A percentile compares a stretch with the other conserved stretches of the same genome.
Evolutionary conservation across 2,329 filamentous ascomycete genomes (phyloP).

Genomic region (Aspergillus pseudonomiae): DNA sequence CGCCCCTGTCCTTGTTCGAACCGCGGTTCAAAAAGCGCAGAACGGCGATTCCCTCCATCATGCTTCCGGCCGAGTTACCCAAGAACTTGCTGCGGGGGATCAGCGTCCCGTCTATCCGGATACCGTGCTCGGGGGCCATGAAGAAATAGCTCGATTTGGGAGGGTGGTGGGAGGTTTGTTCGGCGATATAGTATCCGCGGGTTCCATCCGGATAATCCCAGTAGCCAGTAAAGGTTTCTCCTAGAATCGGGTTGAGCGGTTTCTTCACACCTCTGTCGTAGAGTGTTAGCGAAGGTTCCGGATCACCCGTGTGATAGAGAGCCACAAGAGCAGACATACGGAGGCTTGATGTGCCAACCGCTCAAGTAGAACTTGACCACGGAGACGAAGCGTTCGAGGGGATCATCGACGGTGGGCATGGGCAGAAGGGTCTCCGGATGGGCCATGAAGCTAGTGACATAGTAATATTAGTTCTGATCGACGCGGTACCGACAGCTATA

Average conservation of each 20-base stretch:
- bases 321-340: slow-evolving; percentile 60
- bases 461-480: slow-evolving; percentile 24
- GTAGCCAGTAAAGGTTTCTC: slow-evolving; percentile 92
- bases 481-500: background rate
- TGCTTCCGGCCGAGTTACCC: slow-evolving; percentile 93
- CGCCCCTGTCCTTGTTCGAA: slow-evolving; percentile 63
- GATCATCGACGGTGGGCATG: slow-evolving; percentile 86
- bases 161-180: slow-evolving; percentile 97
- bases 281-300: slow-evolving; percentile 7
- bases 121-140: slow-evolving; percentile 90
- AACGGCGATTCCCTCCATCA: slow-evolving; percentile 97
- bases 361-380: slow-evolving; percentile 98
- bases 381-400: slow-evolving; percentile 83
- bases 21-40: slow-evolving; percentile 80
- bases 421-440: slow-evolving; percentile 93
- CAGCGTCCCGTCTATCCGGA: slow-evolving; percentile 91
- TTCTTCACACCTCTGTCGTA: slow-evolving; percentile 86
- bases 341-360: slow-evolving; percentile 97
- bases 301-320: slow-evolving; percentile 4
- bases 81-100: slow-evolving; percentile 95
- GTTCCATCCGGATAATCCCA: slow-evolving; percentile 89
- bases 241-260: slow-evolving; percentile 92
- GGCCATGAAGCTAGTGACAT: slow-evolving; percentile 85
- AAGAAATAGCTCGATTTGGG: slow-evolving; percentile 99
- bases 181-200: slow-evolving; percentile 90